Conservation (phyloP, 805 yeast genomes). For the Huiozyma sinensis region DNA sequence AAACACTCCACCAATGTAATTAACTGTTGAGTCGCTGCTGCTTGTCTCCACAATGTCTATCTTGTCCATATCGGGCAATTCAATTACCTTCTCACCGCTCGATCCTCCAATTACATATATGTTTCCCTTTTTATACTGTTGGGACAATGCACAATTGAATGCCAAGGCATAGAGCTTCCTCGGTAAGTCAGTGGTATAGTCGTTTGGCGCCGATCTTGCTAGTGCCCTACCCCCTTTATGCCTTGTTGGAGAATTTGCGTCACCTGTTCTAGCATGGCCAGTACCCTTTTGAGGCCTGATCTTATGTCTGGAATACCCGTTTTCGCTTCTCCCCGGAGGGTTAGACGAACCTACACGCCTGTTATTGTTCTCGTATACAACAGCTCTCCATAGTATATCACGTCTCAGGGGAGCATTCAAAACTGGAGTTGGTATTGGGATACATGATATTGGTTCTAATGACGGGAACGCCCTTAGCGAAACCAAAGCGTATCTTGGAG, state of each 20-base stretch:
- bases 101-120: constrained; percentile 56
- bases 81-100: constrained; percentile 13
- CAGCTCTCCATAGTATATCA: constrained; percentile 91
- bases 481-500: constrained; percentile 66
- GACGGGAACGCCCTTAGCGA: constrained; percentile 81
- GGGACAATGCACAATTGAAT: constrained; percentile 70
- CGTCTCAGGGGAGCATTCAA: constrained; percentile 72
- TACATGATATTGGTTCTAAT: constrained; percentile 67
- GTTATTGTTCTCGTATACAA: constrained; percentile 80
- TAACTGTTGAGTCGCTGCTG: constrained; percentile 2
- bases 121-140: constrained; percentile 65
- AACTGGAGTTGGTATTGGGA: constrained; percentile 66
- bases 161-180: constrained; percentile 64
- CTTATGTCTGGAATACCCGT: constrained; percentile 75
- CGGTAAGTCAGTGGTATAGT: constrained; percentile 72
- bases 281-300: constrained; percentile 84
- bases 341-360: constrained; percentile 82
- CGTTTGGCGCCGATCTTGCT: constrained; percentile 85
- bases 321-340: constrained; percentile 79
- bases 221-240: constrained; percentile 82
- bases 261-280: constrained; percentile 95
- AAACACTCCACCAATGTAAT: constrained; percentile 18
- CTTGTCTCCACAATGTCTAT: constrained; percentile 8
- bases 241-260: constrained; percentile 87
- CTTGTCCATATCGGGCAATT: constrained; percentile 4